Percentiles rank a stretch among this genome's conserved stretches.
Evolutionary conservation across 306 rosid genomes (phyloP).

Genomic region (Aeschynomene evenia): DNA sequence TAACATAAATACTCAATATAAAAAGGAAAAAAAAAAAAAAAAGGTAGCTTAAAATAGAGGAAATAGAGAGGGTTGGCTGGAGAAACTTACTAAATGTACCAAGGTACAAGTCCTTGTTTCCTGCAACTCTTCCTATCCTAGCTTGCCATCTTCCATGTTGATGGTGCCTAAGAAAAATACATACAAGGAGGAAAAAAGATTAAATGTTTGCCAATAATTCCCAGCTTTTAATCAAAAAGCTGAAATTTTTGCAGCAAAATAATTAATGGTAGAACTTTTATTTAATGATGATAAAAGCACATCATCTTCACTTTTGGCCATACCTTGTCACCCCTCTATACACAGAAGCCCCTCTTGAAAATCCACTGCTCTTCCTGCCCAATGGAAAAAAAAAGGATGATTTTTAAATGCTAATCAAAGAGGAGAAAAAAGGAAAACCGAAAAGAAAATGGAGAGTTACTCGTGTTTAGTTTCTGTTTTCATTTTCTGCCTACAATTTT

Average conservation of each 20-base stretch:
- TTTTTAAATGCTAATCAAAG: constrained; percentile 15
- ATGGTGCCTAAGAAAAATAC: constrained; percentile 79
- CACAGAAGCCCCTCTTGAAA: constrained; percentile 98
- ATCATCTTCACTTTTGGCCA: constrained; percentile 55
- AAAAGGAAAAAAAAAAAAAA: not conserved
- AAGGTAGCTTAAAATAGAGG: constrained; percentile 17
- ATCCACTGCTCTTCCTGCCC: constrained; percentile 97
- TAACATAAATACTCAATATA: not conserved
- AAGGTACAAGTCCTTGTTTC: constrained; percentile 96
- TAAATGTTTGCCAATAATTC: constrained; percentile 40
- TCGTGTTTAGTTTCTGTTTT: no score
- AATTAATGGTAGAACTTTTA: constrained; percentile 40
- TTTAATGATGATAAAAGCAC: constrained; percentile 34
- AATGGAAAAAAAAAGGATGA: constrained; percentile 23
- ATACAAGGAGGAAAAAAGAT: constrained; percentile 17
- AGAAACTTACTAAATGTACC: constrained; percentile 89
- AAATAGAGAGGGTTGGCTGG: not conserved
- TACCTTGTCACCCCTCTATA: constrained; percentile 99
- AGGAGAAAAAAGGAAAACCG: not conserved
- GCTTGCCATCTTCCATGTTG: constrained; percentile 99
- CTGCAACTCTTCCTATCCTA: constrained; percentile 95
- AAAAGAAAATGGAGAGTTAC: not conserved
- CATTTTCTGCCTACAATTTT: no score
- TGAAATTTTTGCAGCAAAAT: constrained; percentile 60
- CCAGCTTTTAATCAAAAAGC: constrained; percentile 45